Evolutionary conservation across 73 alveolate genomes (phyloP).

Genomic region (Diophrys appendiculata): DNA sequence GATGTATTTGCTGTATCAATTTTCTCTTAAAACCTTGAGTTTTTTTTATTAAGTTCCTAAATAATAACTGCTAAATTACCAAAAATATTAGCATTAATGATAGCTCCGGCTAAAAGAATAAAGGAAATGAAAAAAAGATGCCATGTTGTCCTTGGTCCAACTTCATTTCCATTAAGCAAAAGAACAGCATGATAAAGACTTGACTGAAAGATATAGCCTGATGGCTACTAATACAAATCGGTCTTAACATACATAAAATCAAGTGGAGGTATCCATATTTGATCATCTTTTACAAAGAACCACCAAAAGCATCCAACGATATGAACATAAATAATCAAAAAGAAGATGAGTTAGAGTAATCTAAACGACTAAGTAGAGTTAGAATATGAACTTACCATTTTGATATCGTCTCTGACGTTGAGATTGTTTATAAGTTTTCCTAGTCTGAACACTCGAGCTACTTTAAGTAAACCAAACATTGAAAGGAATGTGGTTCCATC

Average conservation of each 20-base stretch:
- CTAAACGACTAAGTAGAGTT: neutral
- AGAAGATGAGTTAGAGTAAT: conserved; percentile 19
- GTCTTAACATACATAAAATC: conserved; percentile 7
- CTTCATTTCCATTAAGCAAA: conserved; percentile 61
- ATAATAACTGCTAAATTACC: conserved; percentile 62
- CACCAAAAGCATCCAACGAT: conserved; percentile 56
- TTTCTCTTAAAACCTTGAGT: conserved; percentile 33
- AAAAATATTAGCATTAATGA: conserved; percentile 61
- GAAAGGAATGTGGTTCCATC: conserved; percentile 7
- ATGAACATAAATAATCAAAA: conserved; percentile 37
- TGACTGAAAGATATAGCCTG: conserved; percentile 17
- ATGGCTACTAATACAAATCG: conserved; percentile 21
- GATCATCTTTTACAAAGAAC: conserved; percentile 19
- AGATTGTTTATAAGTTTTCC: conserved; percentile 36
- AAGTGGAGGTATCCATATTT: conserved; percentile 53
- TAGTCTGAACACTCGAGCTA: conserved; percentile 44
- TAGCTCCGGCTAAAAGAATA: conserved; percentile 48
- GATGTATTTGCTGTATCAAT: conserved; percentile 57
- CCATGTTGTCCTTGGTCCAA: conserved; percentile 37
- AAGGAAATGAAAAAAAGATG: conserved; percentile 30
- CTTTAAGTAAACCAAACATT: conserved; percentile 46
- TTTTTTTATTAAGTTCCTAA: conserved; percentile 35
- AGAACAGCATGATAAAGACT: conserved; percentile 54
- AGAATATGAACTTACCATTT: conserved; percentile 31
- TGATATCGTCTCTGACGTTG: conserved; percentile 50